Conservation (phyloP, 192 early-diverging fungal species). For the Mortierella antarctica region DNA sequence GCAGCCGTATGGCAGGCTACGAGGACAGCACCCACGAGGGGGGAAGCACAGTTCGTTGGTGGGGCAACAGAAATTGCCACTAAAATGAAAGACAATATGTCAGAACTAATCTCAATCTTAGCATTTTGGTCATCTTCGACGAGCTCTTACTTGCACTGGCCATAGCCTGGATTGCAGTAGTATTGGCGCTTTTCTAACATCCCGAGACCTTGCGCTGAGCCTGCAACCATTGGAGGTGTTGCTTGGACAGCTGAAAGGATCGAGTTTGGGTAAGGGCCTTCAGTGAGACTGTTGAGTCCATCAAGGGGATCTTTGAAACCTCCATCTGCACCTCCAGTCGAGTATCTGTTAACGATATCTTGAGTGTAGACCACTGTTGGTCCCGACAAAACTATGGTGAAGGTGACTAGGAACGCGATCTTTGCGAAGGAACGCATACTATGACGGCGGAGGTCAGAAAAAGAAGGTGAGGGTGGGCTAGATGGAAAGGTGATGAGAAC, state of each 20-base stretch:
- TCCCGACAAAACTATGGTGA: slow-evolving; percentile 6
- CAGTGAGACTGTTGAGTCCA: slow-evolving; percentile 5
- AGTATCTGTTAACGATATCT: not conserved
- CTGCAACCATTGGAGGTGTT: too few species aligned
- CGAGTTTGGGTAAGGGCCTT: slow-evolving; percentile 21
- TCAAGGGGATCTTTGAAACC: slow-evolving; percentile 17
- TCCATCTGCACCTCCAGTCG: not conserved
- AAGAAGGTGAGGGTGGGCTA: too few species aligned
- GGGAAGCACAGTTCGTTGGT: not conserved
- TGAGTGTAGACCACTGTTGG: slow-evolving; percentile 13
- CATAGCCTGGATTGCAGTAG: slow-evolving; percentile 31
- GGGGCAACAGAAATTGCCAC: slow-evolving; percentile 14
- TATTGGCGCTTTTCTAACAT: slow-evolving; percentile 7
- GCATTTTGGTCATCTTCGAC: not conserved
- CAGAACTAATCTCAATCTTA: not conserved
- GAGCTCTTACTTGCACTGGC: slow-evolving; percentile 15
- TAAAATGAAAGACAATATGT: not conserved
- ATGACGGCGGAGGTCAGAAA: too few species aligned
- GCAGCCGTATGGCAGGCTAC: not conserved
- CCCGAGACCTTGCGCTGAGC: not conserved
- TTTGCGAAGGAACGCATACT: slow-evolving; percentile 25
- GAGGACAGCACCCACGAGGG: slow-evolving; percentile 5
- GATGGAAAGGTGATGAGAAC: too few species aligned
- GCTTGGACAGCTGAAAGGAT: not conserved
- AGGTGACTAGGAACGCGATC: slow-evolving; percentile 4